Conservation (phyloP, 108 stramenopile species). For the Chaetoceros muelleri region DNA sequence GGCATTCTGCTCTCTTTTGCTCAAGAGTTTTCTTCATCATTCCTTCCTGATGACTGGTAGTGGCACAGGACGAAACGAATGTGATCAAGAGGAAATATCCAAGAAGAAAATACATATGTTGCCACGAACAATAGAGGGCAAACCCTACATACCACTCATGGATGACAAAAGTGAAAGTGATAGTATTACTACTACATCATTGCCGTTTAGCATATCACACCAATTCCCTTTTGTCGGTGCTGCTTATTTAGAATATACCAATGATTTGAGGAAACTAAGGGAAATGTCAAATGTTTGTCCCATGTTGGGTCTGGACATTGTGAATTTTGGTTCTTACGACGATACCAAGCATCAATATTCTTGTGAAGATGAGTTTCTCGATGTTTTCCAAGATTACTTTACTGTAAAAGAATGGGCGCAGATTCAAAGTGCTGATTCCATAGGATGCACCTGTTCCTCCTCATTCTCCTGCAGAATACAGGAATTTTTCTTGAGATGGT, state of each 20-base stretch:
- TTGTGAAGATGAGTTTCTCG: conserved; percentile 40
- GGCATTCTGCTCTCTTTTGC: conserved; percentile 41
- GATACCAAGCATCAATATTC: conserved; percentile 20
- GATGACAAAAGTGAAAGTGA: not conserved
- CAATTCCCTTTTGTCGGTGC: conserved; percentile 70
- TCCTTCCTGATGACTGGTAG: conserved; percentile 24
- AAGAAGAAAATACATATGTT: conserved; percentile 30
- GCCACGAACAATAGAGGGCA: conserved; percentile 51
- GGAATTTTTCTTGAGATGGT: conserved; percentile 73
- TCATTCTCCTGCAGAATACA: conserved; percentile 3
- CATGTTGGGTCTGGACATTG: conserved; percentile 58
- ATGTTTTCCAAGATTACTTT: conserved; percentile 37
- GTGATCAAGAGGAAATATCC: not conserved
- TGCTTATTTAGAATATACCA: conserved; percentile 12
- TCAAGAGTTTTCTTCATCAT: conserved; percentile 36
- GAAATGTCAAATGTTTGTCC: not conserved
- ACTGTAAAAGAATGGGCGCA: conserved; percentile 47
- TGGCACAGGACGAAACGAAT: conserved; percentile 1
- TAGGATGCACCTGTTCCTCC: not conserved
- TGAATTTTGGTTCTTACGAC: conserved; percentile 36
- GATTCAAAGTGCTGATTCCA: conserved; percentile 11
- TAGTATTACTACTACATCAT: not conserved
- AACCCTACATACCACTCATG: conserved; percentile 52
- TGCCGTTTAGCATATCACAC: conserved; percentile 56
- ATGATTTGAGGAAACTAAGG: not conserved